A percentile compares a stretch with the other conserved stretches of the same genome.
Evolutionary conservation across 495 filamentous ascomycete species (phyloP).

Genomic region (Clohesyomyces aquaticus): DNA sequence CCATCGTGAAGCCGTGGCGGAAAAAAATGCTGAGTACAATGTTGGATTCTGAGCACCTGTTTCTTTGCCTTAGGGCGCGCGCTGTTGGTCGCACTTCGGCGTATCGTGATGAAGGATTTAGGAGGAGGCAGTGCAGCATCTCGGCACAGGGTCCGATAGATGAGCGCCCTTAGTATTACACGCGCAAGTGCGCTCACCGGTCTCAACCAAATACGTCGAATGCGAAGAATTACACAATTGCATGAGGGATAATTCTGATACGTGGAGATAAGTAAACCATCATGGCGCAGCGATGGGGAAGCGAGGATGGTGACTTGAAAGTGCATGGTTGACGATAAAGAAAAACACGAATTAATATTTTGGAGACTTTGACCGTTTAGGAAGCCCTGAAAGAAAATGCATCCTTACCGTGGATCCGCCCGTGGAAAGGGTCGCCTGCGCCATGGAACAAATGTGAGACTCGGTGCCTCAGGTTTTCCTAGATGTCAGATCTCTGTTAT

Average conservation of each 20-base stretch:
- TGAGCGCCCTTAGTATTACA: neutral
- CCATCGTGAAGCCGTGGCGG: neutral
- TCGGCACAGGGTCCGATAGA: neutral
- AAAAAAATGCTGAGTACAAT: neutral
- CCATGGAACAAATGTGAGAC: neutral
- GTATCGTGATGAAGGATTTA: neutral
- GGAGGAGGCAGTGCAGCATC: neutral
- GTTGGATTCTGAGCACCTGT: neutral
- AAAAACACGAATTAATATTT: neutral
- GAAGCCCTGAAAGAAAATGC: neutral
- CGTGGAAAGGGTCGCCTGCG: conserved; percentile 1
- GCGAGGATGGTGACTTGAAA: neutral
- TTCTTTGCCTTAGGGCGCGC: neutral
- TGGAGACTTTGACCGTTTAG: too few relatives aligned
- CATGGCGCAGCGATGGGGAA: neutral
- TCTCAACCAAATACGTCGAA: neutral
- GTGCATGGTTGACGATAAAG: neutral
- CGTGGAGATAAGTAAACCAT: neutral
- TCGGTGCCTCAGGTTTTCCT: neutral
- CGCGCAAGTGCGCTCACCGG: neutral
- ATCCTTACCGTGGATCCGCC: neutral
- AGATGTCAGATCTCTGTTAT: neutral
- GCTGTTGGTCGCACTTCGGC: too few relatives aligned
- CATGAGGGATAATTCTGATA: neutral
- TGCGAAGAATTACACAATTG: too few relatives aligned